A percentile compares a stretch with the other conserved stretches of the same genome.
phyloP scores from a whole-genome alignment of 108 stramenopile genomes.

The Fragilariopsis cylindrus region DNA sequence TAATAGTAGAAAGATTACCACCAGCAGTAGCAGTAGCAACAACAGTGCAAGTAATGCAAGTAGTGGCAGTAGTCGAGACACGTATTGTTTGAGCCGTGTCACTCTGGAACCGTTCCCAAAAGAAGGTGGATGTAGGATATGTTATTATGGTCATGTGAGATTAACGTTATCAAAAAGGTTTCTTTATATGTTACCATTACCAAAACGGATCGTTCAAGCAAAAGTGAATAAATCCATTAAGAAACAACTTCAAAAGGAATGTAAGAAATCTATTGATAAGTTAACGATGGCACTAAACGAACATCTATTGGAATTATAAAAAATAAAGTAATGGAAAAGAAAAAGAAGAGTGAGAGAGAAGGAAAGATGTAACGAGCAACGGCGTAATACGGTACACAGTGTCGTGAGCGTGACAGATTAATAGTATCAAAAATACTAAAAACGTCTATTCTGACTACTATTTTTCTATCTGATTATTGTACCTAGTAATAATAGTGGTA shows the following conservation, averaged over 20 bases:
- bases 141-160: conserved; percentile 26
- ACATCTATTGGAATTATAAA: too few relatives aligned
- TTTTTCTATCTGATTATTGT: too few relatives aligned
- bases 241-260: conserved; percentile 32
- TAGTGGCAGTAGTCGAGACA: neutral
- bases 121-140: conserved; percentile 8
- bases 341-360: too few relatives aligned
- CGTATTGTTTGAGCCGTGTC: conserved; percentile 28
- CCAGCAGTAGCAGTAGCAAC: neutral
- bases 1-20: neutral
- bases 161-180: conserved; percentile 19
- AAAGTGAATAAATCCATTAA: conserved; percentile 29
- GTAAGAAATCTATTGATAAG: conserved; percentile 22
- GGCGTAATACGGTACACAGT: too few relatives aligned
- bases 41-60: neutral
- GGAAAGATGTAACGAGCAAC: too few relatives aligned
- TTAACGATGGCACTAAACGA: conserved; percentile 17
- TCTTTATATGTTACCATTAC: conserved; percentile 28
- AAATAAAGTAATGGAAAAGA: too few relatives aligned
- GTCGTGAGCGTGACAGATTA: too few relatives aligned
- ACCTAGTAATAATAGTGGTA: too few relatives aligned
- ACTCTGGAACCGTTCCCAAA: conserved; percentile 9
- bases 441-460: too few relatives aligned
- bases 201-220: conserved; percentile 17
- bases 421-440: too few relatives aligned